phyloP scores from a whole-genome alignment of 2,329 filamentous ascomycete genomes.

The Fusarium foetens region DNA sequence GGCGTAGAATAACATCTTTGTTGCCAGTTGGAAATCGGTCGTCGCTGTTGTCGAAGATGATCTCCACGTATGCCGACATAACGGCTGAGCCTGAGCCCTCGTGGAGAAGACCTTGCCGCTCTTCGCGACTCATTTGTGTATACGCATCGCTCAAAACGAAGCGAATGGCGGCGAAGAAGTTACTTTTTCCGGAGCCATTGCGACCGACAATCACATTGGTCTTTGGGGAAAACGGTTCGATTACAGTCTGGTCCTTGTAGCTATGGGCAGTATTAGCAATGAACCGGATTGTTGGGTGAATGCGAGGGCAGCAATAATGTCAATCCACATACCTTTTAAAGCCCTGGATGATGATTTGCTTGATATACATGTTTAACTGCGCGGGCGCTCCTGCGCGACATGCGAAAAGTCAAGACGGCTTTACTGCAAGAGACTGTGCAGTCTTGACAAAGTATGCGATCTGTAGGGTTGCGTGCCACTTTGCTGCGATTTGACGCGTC shows the following conservation, averaged over 20 bases:
- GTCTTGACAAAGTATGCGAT: conserved; percentile 36
- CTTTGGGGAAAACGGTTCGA: conserved; percentile 96
- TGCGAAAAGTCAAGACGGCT: conserved; percentile 42
- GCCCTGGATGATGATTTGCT: conserved; percentile 99
- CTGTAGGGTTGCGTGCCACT: conserved; percentile 37
- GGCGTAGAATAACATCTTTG: conserved; percentile 87
- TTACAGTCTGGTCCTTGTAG: conserved; percentile 99
- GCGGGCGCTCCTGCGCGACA: conserved; percentile 54
- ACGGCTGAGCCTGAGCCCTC: conserved; percentile 98
- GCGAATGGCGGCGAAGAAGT: conserved; percentile 98
- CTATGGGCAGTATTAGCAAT: conserved; percentile 58
- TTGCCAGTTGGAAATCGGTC: conserved; percentile 94
- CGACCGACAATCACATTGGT: conserved; percentile 99
- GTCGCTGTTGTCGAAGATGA: conserved; percentile 98
- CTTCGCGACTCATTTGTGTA: conserved; percentile 93
- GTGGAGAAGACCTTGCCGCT: conserved; percentile 94
- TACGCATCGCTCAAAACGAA: conserved; percentile 99
- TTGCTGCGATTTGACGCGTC: conserved; percentile 46
- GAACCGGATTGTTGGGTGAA: neutral
- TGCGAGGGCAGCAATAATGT: neutral
- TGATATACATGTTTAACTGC: conserved; percentile 85
- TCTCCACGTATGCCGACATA: conserved; percentile 99
- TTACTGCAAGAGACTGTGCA: conserved; percentile 41
- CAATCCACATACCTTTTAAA: conserved; percentile 84
- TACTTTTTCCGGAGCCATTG: conserved; percentile 99